phyloP scores from a whole-genome alignment of 768 basidiomycete genomes.

The Naganishia kalamii region DNA sequence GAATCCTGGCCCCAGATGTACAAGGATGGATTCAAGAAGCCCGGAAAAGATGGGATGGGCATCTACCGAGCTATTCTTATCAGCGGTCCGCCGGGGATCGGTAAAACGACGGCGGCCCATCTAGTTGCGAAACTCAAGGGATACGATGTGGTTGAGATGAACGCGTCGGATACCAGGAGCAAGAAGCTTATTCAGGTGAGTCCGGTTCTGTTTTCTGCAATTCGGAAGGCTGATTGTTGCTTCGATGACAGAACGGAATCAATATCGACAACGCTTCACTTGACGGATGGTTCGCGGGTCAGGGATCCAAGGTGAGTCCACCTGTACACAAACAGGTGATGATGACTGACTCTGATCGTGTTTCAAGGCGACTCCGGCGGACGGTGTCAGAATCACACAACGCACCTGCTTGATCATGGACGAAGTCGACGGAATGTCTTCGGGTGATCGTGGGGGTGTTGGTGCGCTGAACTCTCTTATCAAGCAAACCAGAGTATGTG shows the following conservation, averaged over 20 bases:
- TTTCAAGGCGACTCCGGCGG: conserved; percentile 54
- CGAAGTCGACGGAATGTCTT: conserved; percentile 98
- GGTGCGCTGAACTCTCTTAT: conserved; percentile 87
- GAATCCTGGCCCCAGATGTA: conserved; percentile 71
- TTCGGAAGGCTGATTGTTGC: not conserved
- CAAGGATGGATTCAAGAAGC: conserved; percentile 80
- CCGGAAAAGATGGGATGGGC: conserved; percentile 84
- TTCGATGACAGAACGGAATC: conserved; percentile 61
- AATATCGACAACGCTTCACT: conserved; percentile 84
- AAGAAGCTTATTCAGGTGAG: conserved; percentile 92
- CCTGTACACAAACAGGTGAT: not conserved
- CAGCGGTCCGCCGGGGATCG: conserved; percentile 91
- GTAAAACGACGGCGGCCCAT: conserved; percentile 95
- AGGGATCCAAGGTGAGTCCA: conserved; percentile 31
- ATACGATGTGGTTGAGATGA: conserved; percentile 87
- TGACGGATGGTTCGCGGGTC: conserved; percentile 61
- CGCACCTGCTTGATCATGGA: conserved; percentile 93
- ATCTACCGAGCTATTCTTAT: conserved; percentile 79
- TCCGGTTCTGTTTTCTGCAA: not conserved
- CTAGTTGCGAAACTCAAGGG: conserved; percentile 83
- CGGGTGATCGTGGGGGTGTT: conserved; percentile 92
- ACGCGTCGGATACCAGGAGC: conserved; percentile 89
- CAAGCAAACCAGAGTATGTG: conserved; percentile 74
- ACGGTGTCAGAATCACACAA: conserved; percentile 69
- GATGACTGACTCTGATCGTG: not conserved